Conservation (phyloP, 169 alveolate genomes). For the Plasmodium vivax region DNA sequence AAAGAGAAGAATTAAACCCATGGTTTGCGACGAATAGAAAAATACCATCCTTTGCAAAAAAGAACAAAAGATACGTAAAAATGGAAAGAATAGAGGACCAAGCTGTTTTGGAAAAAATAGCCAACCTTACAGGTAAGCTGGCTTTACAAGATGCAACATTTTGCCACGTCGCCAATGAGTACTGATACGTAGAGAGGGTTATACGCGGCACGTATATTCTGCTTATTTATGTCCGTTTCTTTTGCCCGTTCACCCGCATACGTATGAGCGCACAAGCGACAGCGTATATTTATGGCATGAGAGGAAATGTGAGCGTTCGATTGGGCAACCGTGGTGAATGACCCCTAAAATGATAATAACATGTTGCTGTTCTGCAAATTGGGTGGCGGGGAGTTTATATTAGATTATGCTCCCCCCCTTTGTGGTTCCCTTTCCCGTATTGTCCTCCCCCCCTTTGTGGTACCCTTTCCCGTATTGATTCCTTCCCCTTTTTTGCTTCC, state of each 20-base stretch:
- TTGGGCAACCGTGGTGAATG: not conserved
- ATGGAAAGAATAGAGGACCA: conserved; percentile 64
- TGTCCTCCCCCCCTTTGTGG: not conserved
- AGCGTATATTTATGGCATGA: not conserved
- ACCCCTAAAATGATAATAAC: not conserved
- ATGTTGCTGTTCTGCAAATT: not conserved
- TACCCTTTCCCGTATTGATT: not conserved
- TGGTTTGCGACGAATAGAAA: not conserved
- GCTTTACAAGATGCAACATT: not conserved
- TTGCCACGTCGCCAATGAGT: not conserved
- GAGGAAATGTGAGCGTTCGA: not conserved
- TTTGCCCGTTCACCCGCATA: not conserved
- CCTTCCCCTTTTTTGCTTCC: not conserved
- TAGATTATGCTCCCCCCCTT: not conserved
- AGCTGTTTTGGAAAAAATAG: conserved; percentile 21
- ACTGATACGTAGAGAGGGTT: not conserved
- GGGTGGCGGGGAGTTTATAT: not conserved
- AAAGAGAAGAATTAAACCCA: not conserved
- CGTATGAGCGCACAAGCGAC: not conserved
- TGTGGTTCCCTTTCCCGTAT: not conserved
- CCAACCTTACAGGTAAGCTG: conserved; percentile 34
- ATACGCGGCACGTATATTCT: not conserved
- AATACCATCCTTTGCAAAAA: not conserved
- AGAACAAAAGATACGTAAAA: not conserved
- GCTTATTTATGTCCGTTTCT: not conserved